phyloP scores from a whole-genome alignment of 176 grass and related monocot species.

The Saccharum officinarum region DNA sequence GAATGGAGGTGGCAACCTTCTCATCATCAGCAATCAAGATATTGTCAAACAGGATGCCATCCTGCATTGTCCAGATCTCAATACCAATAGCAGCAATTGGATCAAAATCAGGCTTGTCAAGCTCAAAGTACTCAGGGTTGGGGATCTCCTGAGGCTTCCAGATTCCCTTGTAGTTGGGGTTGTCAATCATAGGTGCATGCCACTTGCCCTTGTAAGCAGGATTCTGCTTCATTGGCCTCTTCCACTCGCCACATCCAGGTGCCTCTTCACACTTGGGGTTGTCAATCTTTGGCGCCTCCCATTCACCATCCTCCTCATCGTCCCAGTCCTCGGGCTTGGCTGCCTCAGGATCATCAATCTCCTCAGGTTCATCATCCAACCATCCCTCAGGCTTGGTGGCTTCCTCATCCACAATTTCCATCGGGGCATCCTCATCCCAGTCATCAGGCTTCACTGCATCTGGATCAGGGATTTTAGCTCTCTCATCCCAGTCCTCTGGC shows the following conservation, averaged over 20 bases:
- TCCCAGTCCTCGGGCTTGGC: conserved; percentile 97
- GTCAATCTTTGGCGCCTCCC: conserved; percentile 90
- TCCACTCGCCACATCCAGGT: conserved; percentile 98
- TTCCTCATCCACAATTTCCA: conserved; percentile 87
- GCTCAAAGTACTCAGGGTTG: conserved; percentile 95
- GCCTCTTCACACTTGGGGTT: conserved; percentile 94
- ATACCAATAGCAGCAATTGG: conserved; percentile 85
- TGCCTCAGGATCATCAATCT: conserved; percentile 90
- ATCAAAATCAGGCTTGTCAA: conserved; percentile 78
- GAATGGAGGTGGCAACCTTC: conserved; percentile 71
- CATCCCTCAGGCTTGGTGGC: conserved; percentile 93
- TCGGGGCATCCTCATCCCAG: conserved; percentile 96
- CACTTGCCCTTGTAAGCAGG: conserved; percentile 98
- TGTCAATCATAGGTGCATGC: conserved; percentile 89
- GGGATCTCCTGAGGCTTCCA: conserved; percentile 97
- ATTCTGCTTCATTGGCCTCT: conserved; percentile 88
- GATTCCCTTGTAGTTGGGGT: conserved; percentile 93
- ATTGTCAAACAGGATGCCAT: conserved; percentile 93
- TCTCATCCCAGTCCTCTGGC: conserved; percentile 98
- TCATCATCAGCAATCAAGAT: conserved; percentile 85
- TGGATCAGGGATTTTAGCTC: conserved; percentile 80
- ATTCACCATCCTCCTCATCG: conserved; percentile 97
- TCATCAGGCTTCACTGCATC: conserved; percentile 87
- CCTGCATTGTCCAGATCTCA: conserved; percentile 99
- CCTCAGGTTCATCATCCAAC: conserved; percentile 95